Evolutionary conservation across 306 rosid genomes (phyloP).

Genomic region (Cicer yamashitae): DNA sequence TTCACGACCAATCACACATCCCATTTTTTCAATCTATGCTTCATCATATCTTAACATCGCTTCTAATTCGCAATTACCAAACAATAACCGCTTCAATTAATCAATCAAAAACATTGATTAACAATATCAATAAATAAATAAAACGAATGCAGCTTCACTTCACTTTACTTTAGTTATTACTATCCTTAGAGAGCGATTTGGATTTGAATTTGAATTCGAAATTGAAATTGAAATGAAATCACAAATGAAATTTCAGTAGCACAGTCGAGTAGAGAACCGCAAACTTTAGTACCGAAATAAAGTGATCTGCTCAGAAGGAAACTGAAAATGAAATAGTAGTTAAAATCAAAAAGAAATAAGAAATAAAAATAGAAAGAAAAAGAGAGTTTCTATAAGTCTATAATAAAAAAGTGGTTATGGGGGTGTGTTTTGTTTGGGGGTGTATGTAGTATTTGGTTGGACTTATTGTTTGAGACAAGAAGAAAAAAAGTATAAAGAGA

Average conservation of each 20-base stretch:
- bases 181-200: constrained; percentile 11
- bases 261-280: too few relatives aligned
- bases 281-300: constrained; percentile 9
- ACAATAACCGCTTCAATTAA: constrained; percentile 39
- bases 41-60: constrained; percentile 59
- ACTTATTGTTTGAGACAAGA: constrained; percentile 55
- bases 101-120: constrained; percentile 1
- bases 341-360: not conserved
- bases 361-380: not conserved
- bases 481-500: constrained; percentile 47
- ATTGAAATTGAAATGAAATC: too few relatives aligned
- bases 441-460: constrained; percentile 42
- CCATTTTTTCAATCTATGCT: constrained; percentile 78
- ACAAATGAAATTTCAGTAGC: not conserved
- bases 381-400: not conserved
- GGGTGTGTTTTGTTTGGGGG: not conserved
- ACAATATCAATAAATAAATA: not conserved
- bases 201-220: not conserved
- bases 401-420: not conserved
- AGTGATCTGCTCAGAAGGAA: constrained; percentile 35
- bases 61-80: constrained; percentile 32
- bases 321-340: constrained; percentile 28
- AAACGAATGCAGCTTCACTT: constrained; percentile 10
- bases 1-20: constrained; percentile 81
- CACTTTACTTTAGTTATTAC: too few relatives aligned